Evolutionary conservation across 495 filamentous ascomycete species (phyloP).

Genomic region (Aspergillus leporis): DNA sequence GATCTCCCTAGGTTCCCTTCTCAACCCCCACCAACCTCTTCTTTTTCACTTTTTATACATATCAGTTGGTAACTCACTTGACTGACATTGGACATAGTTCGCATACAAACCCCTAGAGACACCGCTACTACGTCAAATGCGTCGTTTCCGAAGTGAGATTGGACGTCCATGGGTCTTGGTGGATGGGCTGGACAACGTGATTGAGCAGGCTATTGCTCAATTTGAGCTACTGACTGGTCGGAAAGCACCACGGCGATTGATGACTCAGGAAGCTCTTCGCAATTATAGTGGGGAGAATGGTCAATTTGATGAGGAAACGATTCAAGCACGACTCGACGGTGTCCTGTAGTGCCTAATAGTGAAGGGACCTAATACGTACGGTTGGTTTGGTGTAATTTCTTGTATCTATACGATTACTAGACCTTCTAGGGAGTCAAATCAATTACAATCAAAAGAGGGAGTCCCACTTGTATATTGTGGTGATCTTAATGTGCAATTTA

Average conservation of each 20-base stretch:
- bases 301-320: slow-evolving; percentile 46
- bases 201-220: slow-evolving; percentile 80
- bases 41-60: not conserved
- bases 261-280: slow-evolving; percentile 67
- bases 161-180: slow-evolving; percentile 72
- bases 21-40: not conserved
- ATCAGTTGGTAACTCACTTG: not conserved
- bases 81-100: slow-evolving; percentile 45
- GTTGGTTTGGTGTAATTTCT: not conserved
- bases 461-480: not conserved
- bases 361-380: not conserved
- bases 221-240: slow-evolving; percentile 85
- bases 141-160: slow-evolving; percentile 55
- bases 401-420: not conserved
- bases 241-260: slow-evolving; percentile 70
- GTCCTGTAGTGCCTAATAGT: slow-evolving; percentile 16
- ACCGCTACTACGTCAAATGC: slow-evolving; percentile 67
- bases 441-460: no score
- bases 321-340: slow-evolving; percentile 40
- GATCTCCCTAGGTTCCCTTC: not conserved
- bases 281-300: slow-evolving; percentile 47
- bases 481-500: not conserved
- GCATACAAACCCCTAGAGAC: slow-evolving; percentile 75
- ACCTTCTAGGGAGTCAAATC: not conserved
- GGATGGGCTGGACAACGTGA: slow-evolving; percentile 77